Evolutionary conservation across 192 early-diverging fungal genomes (phyloP), one percentile per base, ranked within the genome.

Genomic region (Coemansia sp.): DNA sequence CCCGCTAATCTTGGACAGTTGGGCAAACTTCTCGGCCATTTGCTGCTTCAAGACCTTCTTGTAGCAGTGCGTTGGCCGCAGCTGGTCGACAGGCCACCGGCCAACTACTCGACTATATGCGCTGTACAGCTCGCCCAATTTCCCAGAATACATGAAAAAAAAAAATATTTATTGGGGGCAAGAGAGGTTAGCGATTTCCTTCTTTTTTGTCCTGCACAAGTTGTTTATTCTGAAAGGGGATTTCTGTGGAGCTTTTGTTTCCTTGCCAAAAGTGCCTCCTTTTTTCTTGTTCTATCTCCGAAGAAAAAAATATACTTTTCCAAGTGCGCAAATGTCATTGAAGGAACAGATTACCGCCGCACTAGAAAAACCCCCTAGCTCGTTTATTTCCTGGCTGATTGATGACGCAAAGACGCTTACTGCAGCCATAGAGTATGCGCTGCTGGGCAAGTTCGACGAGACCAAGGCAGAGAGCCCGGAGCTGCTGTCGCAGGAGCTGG

Each of bases 21-120:
- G 60, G 31, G 64, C 66, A 30, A 75, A 75, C 45, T 75, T 68
- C 15, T 14, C 43, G 53, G 42, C 53, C 65, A 75, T 69, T 55
- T 69, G 65, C 38, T 51, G 57, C 52, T 57, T 64, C 12, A 90
- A 63, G 14, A 82, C 77, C 11, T 75, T 75, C 54, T 84, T 88
- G 79, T 87, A 81, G 58, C 84, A 81, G 50, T 86, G 81, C 16
- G 80, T 84, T 20, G 85, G 88, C 14, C 88, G 78, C 26, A 90
- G 78, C 58, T 80, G 72, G 62, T 90, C 88, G 11, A 67, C 64
- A 7, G 88, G 88, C 86, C 88, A 90, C 11, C 67, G 62, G 11
- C 73, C 51, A 31, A 86, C 78, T 7, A 83, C 60, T 8, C 82
- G 83, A 37, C 85, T 65, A 51, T 86, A 90, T 11, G 82, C 60